Conservation (phyloP, 2,329 filamentous ascomycete species). For the Colletotrichum neosansevieriae region DNA sequence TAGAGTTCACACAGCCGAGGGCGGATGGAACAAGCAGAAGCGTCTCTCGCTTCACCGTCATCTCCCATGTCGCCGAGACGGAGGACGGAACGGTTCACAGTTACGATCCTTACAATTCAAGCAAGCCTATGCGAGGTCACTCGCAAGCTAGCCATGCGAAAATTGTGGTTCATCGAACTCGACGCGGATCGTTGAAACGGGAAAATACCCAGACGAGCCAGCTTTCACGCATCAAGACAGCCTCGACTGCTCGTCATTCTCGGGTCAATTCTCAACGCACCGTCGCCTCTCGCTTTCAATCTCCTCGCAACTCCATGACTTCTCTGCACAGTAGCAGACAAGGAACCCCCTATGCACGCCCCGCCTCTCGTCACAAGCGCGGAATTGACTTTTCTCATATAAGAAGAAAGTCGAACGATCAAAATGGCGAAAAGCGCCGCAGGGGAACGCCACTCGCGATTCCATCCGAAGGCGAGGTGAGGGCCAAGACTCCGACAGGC, state of each 20-base stretch:
- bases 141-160: constrained; percentile 72
- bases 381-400: constrained; percentile 67
- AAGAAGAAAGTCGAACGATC: constrained; percentile 51
- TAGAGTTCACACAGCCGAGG: constrained; percentile 65
- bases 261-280: constrained; percentile 50
- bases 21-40: constrained; percentile 63
- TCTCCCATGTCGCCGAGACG: constrained; percentile 69
- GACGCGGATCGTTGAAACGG: constrained; percentile 35
- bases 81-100: constrained; percentile 68
- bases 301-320: constrained; percentile 58
- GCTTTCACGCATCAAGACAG: constrained; percentile 50
- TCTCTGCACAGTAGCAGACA: constrained; percentile 63
- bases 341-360: constrained; percentile 56
- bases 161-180: constrained; percentile 73
- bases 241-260: constrained; percentile 45
- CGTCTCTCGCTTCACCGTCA: constrained; percentile 73
- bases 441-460: not conserved
- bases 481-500: constrained; percentile 16
- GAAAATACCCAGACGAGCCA: constrained; percentile 52
- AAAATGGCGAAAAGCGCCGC: constrained; percentile 35
- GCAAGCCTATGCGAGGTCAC: constrained; percentile 58
- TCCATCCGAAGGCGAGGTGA: not conserved
- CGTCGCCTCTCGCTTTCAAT: constrained; percentile 47
- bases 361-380: constrained; percentile 61
- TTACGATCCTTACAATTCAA: constrained; percentile 88